phyloP scores from a whole-genome alignment of 192 early-diverging fungal genomes.

The Lunasporangiospora selenospora region DNA sequence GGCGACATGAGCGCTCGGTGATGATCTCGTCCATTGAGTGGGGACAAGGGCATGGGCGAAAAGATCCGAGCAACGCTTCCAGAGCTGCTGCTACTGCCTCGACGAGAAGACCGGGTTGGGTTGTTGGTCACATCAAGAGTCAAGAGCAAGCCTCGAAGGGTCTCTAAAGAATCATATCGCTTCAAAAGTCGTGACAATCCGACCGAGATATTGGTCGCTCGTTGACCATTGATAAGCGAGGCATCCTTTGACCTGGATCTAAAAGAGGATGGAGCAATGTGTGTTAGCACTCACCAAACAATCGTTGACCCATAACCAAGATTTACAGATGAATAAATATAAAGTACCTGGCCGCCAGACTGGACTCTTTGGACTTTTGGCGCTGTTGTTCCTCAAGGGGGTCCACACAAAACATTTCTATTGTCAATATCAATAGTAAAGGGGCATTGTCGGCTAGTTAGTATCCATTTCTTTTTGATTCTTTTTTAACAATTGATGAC shows the following conservation, averaged over 20 bases:
- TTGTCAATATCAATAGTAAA: neutral
- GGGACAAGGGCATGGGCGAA: too few species aligned
- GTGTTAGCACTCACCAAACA: neutral
- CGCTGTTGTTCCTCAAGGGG: constrained; percentile 36
- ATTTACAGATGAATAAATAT: too few species aligned
- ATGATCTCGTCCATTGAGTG: too few species aligned
- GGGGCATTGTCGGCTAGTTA: neutral
- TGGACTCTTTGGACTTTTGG: constrained; percentile 26
- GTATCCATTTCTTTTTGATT: neutral
- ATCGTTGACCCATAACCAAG: too few species aligned
- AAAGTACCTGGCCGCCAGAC: constrained; percentile 28
- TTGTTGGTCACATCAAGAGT: constrained; percentile 5
- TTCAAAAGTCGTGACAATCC: constrained; percentile 41
- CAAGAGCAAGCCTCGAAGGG: constrained; percentile 21
- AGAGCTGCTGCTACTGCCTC: too few species aligned
- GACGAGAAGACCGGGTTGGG: neutral
- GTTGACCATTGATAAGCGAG: constrained; percentile 22
- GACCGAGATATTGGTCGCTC: constrained; percentile 41
- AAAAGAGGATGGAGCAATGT: neutral
- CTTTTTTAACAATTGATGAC: neutral
- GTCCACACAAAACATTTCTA: constrained; percentile 47
- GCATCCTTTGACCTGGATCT: constrained; percentile 40
- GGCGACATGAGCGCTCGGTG: too few species aligned
- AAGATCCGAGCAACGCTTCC: too few species aligned
- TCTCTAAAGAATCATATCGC: constrained; percentile 36